These are phyloP conservation scores for Brassica carinata DNA, from an alignment of 345 rosid species.

Conservation along the genomic window DNA sequence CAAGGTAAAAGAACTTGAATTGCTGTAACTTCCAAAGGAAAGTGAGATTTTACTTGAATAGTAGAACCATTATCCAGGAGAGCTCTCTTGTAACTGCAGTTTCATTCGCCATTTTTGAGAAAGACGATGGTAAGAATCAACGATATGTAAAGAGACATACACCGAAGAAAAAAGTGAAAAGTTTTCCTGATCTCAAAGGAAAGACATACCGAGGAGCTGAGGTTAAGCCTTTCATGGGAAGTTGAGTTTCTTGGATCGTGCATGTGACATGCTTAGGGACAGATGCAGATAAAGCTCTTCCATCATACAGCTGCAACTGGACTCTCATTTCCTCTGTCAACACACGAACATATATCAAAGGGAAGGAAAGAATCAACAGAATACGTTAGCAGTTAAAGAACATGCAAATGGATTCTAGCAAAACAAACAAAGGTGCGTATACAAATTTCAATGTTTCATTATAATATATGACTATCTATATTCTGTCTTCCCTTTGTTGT, in stretches of 20 bases:
- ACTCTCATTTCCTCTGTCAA: conserved; percentile 87
- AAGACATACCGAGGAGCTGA: conserved; percentile 67
- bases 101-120: background rate
- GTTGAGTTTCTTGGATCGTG: conserved; percentile 68
- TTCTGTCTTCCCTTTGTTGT: too few relatives aligned
- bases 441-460: too few relatives aligned
- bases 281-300: conserved; percentile 71
- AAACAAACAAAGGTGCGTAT: background rate
- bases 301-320: conserved; percentile 69
- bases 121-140: background rate
- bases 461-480: too few relatives aligned
- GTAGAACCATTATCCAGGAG: conserved; percentile 78
- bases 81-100: conserved; percentile 78
- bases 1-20: background rate
- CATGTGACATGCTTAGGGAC: conserved; percentile 81
- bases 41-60: conserved; percentile 56
- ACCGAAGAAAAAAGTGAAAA: background rate
- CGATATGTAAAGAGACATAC: background rate
- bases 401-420: background rate
- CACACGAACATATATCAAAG: background rate
- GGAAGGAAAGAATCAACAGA: background rate
- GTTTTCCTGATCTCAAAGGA: background rate
- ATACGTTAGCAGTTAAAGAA: background rate
- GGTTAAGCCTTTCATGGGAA: conserved; percentile 64
- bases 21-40: background rate